Evolutionary conservation across 1,284 basidiomycete genomes (phyloP).

Genomic region (Laetiporus sulphureus): DNA sequence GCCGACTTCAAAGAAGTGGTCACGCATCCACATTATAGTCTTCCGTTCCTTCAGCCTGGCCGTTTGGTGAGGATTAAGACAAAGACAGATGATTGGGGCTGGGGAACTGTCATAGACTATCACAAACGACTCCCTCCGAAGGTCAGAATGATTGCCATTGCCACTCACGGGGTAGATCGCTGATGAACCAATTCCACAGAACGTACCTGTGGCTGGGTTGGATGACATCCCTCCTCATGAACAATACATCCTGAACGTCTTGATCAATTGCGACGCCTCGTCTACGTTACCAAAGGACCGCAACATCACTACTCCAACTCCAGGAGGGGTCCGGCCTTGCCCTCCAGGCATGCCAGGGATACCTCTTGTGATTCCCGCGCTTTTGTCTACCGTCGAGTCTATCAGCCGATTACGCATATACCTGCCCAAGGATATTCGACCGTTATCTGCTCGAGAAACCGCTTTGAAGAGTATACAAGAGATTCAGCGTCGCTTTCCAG

Average conservation of each 20-base stretch:
- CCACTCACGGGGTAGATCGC: too few species aligned
- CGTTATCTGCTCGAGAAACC: conserved; percentile 70
- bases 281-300: conserved; percentile 60
- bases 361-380: conserved; percentile 84
- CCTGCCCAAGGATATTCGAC: conserved; percentile 86
- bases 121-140: conserved; percentile 79
- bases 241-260: conserved; percentile 92
- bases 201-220: conserved; percentile 44
- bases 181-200: too few species aligned
- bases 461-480: conserved; percentile 88
- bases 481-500: conserved; percentile 84
- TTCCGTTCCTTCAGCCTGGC: conserved; percentile 92
- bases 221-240: conserved; percentile 80
- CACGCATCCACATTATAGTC: conserved; percentile 89
- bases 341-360: conserved; percentile 65
- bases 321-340: conserved; percentile 73
- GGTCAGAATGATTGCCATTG: too few species aligned
- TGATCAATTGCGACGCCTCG: conserved; percentile 76
- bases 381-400: conserved; percentile 82
- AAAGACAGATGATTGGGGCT: conserved; percentile 88
- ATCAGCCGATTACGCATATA: conserved; percentile 86
- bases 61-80: conserved; percentile 87
- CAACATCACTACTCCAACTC: conserved; percentile 46
- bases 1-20: conserved; percentile 88
- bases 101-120: conserved; percentile 92